Evolutionary conservation across 208 protist genomes (phyloP), one percentile per base, ranked within the genome.

Genomic region (Blechomonas ayalai): DNA sequence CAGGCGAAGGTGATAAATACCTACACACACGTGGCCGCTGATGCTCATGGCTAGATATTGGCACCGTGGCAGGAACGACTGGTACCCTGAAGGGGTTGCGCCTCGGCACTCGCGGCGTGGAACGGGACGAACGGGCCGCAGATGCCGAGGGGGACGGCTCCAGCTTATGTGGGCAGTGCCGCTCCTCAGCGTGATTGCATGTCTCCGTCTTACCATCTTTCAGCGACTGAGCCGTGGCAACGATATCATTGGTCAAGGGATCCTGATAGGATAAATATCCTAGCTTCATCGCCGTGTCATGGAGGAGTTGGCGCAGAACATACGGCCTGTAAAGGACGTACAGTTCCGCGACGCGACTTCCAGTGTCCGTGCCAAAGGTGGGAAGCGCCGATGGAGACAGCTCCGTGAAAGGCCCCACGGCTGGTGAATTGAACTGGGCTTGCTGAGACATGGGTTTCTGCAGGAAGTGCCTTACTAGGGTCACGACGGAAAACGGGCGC

Each of bases 261-360:
- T 73, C 65, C 26, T 73, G 65, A 28, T 73, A 73, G 12, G 20
- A 55, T 0, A 34, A 20, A 31, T 29, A 60, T 29, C 58, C 41
- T 22, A 59, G 31, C 31, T 46, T 40, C 13, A 22, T 42, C 26
- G 58, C 65, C 20, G 43, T 37, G 4, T 29, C 3, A 27, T 62
- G 52, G 13, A 73, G 58, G 36, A 54, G 42, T n/a, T 59, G 39
- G 4, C 46, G 46, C 22, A 73, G 40, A 19, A 27, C 50, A 48
- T 73, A 73, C 0, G 38, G 16, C 0, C 24, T 37, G 43, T 55
- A 25, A 23, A 36, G 27, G 1, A 28, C 32, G 43, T 54, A 53
- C 23, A 66, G 44, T 12, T 29, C 19, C 2, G 55, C 55, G 2
- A 61, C 41, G 0, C 46, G 60, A 3, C 36, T 38, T 2, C 50